phyloP scores from a whole-genome alignment of 768 basidiomycete genomes.

The Leccinum disarticulatum region DNA sequence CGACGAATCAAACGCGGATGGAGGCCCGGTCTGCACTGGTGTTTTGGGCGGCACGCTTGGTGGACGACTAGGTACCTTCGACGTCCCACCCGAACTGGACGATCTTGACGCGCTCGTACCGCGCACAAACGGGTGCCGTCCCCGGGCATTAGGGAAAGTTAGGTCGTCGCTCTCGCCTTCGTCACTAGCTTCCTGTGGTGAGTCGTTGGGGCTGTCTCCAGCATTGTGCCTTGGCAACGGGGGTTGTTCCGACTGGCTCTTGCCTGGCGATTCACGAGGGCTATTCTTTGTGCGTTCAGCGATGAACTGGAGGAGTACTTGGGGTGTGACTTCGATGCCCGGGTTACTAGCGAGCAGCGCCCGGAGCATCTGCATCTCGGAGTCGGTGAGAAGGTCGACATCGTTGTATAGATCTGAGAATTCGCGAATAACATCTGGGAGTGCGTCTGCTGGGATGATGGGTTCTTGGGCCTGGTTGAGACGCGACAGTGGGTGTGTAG shows the following conservation, averaged over 20 bases:
- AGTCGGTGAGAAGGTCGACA: constrained; percentile 58
- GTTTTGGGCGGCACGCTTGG: constrained; percentile 60
- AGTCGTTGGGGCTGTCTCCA: constrained; percentile 33
- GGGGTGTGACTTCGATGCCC: constrained; percentile 66
- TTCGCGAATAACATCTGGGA: constrained; percentile 66
- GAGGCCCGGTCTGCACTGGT: constrained; percentile 37
- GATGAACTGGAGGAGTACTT: constrained; percentile 61
- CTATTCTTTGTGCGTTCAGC: constrained; percentile 54
- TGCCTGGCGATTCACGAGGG: constrained; percentile 30
- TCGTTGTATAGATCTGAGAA: constrained; percentile 62
- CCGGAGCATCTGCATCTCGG: constrained; percentile 63
- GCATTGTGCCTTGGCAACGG: constrained; percentile 9
- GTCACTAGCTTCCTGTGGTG: constrained; percentile 35
- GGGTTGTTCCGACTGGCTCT: constrained; percentile 16
- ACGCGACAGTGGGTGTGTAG: constrained; percentile 59
- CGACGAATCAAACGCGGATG: constrained; percentile 68
- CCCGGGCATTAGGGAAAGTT: constrained; percentile 37
- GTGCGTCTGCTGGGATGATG: constrained; percentile 66
- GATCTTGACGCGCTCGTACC: constrained; percentile 45
- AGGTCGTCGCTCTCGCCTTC: constrained; percentile 37
- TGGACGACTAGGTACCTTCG: constrained; percentile 46
- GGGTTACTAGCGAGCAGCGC: constrained; percentile 56
- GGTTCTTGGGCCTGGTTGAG: constrained; percentile 59
- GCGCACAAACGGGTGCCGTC: constrained; percentile 34
- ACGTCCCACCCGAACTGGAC: constrained; percentile 54